Evolutionary conservation across 305 asterid genomes (phyloP).

Genomic region (Galium porrigens): DNA sequence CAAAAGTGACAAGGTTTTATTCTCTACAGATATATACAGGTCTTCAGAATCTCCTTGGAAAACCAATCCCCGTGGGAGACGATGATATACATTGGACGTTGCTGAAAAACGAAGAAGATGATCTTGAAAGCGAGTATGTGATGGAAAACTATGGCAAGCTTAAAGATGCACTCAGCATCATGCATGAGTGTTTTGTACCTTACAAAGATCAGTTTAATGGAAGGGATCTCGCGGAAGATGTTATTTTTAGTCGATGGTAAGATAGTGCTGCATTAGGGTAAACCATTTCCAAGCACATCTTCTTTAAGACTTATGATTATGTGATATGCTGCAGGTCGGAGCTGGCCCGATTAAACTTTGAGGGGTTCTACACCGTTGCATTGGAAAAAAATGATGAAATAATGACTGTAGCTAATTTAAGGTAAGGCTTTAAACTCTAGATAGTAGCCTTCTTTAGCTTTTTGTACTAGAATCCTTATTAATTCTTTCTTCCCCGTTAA

Average conservation of each 20-base stretch:
- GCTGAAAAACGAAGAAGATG: conserved; percentile 31
- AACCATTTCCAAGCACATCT: not conserved
- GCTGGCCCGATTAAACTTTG: conserved; percentile 61
- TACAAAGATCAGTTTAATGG: conserved; percentile 42
- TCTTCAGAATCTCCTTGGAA: conserved; percentile 38
- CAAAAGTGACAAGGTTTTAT: not conserved
- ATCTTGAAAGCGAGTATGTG: conserved; percentile 25
- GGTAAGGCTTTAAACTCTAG: conserved; percentile 33
- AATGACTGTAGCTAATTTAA: conserved; percentile 63
- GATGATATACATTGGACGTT: conserved; percentile 60
- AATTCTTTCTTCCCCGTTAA: conserved; percentile 12
- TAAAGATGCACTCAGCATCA: conserved; percentile 55
- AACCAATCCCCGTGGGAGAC: conserved; percentile 43
- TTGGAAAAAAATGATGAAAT: conserved; percentile 63
- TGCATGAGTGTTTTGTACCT: conserved; percentile 89
- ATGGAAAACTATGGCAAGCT: conserved; percentile 51
- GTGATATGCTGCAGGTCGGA: conserved; percentile 47
- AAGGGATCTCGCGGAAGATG: conserved; percentile 61
- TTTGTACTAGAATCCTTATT: conserved; percentile 12
- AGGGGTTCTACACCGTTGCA: conserved; percentile 64
- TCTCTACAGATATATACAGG: conserved; percentile 52
- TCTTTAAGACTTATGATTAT: not conserved
- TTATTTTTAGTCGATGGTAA: conserved; percentile 63
- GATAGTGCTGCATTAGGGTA: conserved; percentile 13
- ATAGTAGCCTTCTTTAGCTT: conserved; percentile 6